Conservation (phyloP, 2,329 filamentous ascomycete species). For the Alternaria sp. region DNA sequence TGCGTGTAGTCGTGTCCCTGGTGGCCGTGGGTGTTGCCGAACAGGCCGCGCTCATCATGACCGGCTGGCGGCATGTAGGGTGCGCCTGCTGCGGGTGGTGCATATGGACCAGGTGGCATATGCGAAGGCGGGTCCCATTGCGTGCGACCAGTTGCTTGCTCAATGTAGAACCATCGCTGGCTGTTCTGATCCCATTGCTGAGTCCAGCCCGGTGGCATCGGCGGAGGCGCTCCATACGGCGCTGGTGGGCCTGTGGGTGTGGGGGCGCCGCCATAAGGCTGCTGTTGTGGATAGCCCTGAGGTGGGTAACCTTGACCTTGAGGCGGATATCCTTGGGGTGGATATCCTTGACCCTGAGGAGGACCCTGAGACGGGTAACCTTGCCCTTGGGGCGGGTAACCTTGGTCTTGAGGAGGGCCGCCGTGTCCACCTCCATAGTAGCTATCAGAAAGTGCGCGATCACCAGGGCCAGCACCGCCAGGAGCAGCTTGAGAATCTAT, state of each 20-base stretch:
- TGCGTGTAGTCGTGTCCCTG: conserved; percentile 33
- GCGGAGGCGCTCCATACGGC: conserved; percentile 59
- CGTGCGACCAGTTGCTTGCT: conserved; percentile 65
- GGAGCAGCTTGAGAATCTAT: conserved; percentile 19
- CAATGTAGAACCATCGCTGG: conserved; percentile 70
- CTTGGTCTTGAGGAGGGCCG: conserved; percentile 9
- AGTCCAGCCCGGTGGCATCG: conserved; percentile 61
- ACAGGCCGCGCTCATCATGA: conserved; percentile 37
- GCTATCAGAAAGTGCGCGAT: conserved; percentile 26
- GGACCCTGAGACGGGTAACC: conserved; percentile 20
- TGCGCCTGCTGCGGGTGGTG: conserved; percentile 37
- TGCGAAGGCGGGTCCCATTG: conserved; percentile 67
- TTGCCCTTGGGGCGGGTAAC: conserved; percentile 24
- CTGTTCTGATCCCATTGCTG: conserved; percentile 67
- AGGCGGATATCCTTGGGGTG: conserved; percentile 34
- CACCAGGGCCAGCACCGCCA: conserved; percentile 23
- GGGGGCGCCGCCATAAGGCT: conserved; percentile 30
- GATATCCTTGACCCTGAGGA: conserved; percentile 34
- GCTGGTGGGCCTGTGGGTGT: conserved; percentile 40
- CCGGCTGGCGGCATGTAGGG: conserved; percentile 28
- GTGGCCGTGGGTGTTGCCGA: conserved; percentile 36
- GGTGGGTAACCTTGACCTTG: conserved; percentile 29
- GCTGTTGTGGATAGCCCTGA: conserved; percentile 34
- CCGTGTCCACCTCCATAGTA: conserved; percentile 26
- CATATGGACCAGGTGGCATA: conserved; percentile 41